phyloP scores from a whole-genome alignment of 306 rosid species.

The Sicyos baderoa region DNA sequence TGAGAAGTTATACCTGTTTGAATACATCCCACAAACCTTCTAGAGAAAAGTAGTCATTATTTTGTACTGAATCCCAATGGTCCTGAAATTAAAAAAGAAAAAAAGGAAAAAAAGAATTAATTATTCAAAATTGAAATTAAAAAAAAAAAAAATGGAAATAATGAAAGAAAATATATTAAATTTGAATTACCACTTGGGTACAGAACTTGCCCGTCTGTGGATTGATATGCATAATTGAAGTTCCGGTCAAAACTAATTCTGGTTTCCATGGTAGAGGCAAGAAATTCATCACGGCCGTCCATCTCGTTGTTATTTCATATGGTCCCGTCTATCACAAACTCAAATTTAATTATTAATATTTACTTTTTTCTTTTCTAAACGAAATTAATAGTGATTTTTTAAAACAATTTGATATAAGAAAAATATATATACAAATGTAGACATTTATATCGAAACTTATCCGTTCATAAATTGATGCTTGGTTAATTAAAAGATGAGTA shows the following conservation, averaged over 20 bases:
- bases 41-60: conserved; percentile 67
- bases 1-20: conserved; percentile 47
- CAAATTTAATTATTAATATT: no score
- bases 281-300: conserved; percentile 87
- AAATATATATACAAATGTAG: no score
- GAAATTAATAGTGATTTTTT: no score
- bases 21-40: conserved; percentile 77
- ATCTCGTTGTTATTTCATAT: conserved; percentile 77
- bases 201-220: conserved; percentile 73
- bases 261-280: conserved; percentile 83
- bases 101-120: background rate
- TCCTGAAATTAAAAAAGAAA: conserved; percentile 49
- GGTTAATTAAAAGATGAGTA: no score
- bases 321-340: conserved; percentile 53
- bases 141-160: background rate
- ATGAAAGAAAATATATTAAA: conserved; percentile 7
- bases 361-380: no score
- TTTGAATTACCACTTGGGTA: conserved; percentile 55
- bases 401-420: no score
- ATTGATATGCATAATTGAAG: conserved; percentile 74
- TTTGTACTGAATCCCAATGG: conserved; percentile 73
- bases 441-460: no score
- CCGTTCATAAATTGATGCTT: no score
- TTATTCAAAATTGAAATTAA: background rate
- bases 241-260: conserved; percentile 68